Conservation (phyloP, 164 flowering plant species). For the Cinnamomum chago region DNA sequence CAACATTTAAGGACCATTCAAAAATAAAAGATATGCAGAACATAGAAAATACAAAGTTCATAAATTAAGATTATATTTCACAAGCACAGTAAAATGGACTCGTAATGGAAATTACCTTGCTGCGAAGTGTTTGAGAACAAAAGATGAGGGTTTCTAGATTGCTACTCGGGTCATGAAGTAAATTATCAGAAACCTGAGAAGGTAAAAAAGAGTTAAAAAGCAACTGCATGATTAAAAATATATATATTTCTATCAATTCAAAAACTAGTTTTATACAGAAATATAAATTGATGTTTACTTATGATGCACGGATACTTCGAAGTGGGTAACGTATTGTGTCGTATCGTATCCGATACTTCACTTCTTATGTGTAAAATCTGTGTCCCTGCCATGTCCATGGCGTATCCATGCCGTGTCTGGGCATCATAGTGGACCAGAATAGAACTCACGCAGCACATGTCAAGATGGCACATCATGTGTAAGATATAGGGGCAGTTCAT, state of each 20-base stretch:
- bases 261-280: not conserved
- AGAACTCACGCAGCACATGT: too few species aligned
- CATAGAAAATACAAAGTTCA: not conserved
- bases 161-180: constrained; percentile 89
- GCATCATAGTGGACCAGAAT: too few species aligned
- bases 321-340: too few species aligned
- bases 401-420: too few species aligned
- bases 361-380: too few species aligned
- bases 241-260: not conserved
- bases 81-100: not conserved
- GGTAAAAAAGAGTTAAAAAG: not conserved
- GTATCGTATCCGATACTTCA: too few species aligned
- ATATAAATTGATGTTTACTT: too few species aligned
- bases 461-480: too few species aligned
- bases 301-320: too few species aligned
- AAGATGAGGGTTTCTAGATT: constrained; percentile 87
- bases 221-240: not conserved
- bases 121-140: constrained; percentile 94
- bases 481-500: too few species aligned
- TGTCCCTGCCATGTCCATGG: too few species aligned
- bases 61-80: not conserved
- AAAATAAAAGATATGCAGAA: not conserved
- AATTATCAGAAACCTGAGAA: constrained; percentile 84
- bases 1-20: not conserved
- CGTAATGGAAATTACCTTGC: constrained; percentile 59